Percentiles rank a stretch among this genome's conserved stretches.
phyloP scores from a whole-genome alignment of 108 stramenopile species.

The Cyclostephanos invisitatus region DNA sequence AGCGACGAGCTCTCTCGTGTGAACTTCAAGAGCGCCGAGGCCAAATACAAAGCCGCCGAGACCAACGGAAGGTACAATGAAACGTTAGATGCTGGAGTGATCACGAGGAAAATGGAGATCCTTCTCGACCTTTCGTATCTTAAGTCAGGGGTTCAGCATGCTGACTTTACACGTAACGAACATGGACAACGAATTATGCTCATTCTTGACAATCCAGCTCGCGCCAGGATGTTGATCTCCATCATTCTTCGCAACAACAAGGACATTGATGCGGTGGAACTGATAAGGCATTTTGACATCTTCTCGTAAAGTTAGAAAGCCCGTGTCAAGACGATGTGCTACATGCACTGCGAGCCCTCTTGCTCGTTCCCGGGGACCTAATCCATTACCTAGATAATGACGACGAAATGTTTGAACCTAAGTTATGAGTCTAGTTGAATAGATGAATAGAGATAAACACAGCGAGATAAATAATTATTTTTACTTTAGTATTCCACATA shows the following conservation, averaged over 20 bases:
- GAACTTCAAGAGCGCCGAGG: background rate
- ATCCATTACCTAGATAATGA: background rate
- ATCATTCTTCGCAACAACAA: slow-evolving; percentile 12
- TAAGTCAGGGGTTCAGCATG: background rate
- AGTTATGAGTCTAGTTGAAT: background rate
- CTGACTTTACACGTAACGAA: background rate
- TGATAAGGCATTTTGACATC: slow-evolving; percentile 6
- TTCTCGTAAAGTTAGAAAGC: background rate
- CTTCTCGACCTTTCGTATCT: slow-evolving; percentile 10
- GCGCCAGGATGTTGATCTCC: background rate
- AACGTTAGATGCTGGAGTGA: background rate
- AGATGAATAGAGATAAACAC: background rate
- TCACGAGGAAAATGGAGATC: background rate
- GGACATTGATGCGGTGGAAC: slow-evolving; percentile 2
- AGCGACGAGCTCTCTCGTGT: background rate
- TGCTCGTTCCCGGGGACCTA: no score
- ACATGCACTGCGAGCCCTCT: background rate
- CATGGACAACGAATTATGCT: slow-evolving; percentile 2
- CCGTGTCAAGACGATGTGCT: background rate
- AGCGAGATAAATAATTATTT: background rate
- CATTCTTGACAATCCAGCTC: slow-evolving; percentile 4
- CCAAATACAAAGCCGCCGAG: background rate
- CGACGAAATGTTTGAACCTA: background rate
- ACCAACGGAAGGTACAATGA: background rate
- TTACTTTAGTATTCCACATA: background rate